These are phyloP conservation scores for Spergularia bocconei DNA, from an alignment of 148 eudicot genomes.

Conservation along the genomic window DNA sequence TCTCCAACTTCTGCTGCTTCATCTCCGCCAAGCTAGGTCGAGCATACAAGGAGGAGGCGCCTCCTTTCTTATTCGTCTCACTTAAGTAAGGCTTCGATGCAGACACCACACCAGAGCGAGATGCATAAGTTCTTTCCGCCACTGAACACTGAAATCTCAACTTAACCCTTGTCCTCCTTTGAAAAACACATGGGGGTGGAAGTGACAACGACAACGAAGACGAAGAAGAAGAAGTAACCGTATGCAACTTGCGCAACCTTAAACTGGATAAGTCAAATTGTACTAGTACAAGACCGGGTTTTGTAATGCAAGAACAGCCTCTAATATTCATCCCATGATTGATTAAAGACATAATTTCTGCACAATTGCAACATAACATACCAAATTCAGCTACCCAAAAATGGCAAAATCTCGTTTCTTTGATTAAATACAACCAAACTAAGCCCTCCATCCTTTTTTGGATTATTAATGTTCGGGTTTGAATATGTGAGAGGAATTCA, in stretches of 20 bases:
- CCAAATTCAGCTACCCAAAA: too few relatives aligned
- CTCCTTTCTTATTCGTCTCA: constrained; percentile 31
- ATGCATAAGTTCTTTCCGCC: constrained; percentile 39
- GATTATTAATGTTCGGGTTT: too few relatives aligned
- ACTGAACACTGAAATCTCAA: constrained; percentile 54
- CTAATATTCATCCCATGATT: constrained; percentile 52
- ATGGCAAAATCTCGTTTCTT: too few relatives aligned
- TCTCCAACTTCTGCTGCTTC: constrained; percentile 72
- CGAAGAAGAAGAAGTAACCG: constrained; percentile 32
- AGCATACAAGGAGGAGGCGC: constrained; percentile 60
- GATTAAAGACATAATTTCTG: constrained; percentile 21
- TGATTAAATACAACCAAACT: too few relatives aligned
- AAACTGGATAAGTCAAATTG: constrained; percentile 54
- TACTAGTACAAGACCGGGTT: constrained; percentile 48
- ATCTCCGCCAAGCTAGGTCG: constrained; percentile 82
- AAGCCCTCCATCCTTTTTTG: too few relatives aligned
- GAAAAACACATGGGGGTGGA: constrained; percentile 27
- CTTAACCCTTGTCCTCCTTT: constrained; percentile 39
- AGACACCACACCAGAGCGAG: constrained; percentile 30
- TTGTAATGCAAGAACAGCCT: constrained; percentile 45
- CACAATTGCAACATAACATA: constrained; percentile 5
- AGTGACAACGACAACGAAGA: not conserved
- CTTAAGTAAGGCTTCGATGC: constrained; percentile 36
- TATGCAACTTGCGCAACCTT: constrained; percentile 35
- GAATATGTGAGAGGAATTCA: too few relatives aligned